Percentiles rank a stretch among this genome's conserved stretches.
Conservation (phyloP, 2,329 filamentous ascomycete species). For the Phaeosphaeriaceae sp. region DNA sequence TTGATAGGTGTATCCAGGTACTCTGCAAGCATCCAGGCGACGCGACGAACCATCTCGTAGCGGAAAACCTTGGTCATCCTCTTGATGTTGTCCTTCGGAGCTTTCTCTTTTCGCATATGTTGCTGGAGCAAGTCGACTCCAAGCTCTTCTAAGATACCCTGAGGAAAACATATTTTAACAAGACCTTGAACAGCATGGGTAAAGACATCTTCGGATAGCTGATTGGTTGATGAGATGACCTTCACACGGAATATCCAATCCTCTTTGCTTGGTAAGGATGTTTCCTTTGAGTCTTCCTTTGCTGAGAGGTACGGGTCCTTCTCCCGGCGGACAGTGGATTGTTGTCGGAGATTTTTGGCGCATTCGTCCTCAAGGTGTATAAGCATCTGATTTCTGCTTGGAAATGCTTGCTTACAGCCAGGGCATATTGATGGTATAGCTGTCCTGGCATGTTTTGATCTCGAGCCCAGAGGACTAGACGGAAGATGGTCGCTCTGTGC, state of each 20-base stretch:
- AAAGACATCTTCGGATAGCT: constrained; percentile 26
- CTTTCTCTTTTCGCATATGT: constrained; percentile 30
- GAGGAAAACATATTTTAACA: constrained; percentile 35
- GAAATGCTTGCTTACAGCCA: no score
- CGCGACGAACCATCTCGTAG: constrained; percentile 24
- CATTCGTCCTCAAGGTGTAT: no score
- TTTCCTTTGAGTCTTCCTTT: neutral
- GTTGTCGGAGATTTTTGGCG: neutral
- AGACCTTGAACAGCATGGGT: constrained; percentile 33
- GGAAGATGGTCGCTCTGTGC: neutral
- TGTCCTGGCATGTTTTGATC: no score
- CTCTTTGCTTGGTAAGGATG: constrained; percentile 14
- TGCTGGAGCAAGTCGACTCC: constrained; percentile 22
- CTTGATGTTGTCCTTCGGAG: constrained; percentile 18
- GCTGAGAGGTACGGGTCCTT: constrained; percentile 5
- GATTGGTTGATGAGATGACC: constrained; percentile 19
- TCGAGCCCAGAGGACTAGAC: no score
- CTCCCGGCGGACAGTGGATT: neutral
- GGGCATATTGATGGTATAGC: no score
- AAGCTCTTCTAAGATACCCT: constrained; percentile 27
- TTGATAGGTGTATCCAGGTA: constrained; percentile 23
- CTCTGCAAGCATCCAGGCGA: constrained; percentile 25
- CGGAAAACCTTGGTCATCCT: constrained; percentile 21
- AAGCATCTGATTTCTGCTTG: no score
- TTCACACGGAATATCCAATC: constrained; percentile 35